Conservation (phyloP, 2,329 filamentous ascomycete genomes). For the Incumbomyces delicatus region DNA sequence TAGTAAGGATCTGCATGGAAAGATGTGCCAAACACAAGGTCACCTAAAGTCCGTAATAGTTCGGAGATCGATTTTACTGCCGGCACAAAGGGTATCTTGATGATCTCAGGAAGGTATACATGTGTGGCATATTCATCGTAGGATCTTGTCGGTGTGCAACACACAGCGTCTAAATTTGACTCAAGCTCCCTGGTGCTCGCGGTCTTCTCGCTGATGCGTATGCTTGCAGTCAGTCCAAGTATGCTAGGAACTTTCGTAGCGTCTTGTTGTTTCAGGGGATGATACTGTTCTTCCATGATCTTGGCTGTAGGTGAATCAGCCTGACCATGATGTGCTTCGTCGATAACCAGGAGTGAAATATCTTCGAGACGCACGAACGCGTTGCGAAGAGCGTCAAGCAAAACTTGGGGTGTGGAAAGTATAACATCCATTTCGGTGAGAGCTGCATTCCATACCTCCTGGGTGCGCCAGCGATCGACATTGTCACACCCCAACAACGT, state of each 20-base stretch:
- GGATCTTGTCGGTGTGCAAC: slow-evolving; percentile 58
- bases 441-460: slow-evolving; percentile 56
- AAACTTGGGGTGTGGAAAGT: slow-evolving; percentile 65
- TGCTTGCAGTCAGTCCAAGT: slow-evolving; percentile 72
- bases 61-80: slow-evolving; percentile 5
- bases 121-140: slow-evolving; percentile 59
- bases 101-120: slow-evolving; percentile 56
- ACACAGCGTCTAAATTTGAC: slow-evolving; percentile 57
- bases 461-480: slow-evolving; percentile 62
- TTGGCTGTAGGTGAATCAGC: slow-evolving; percentile 53
- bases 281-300: slow-evolving; percentile 67
- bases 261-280: slow-evolving; percentile 34
- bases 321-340: slow-evolving; percentile 75
- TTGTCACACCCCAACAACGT: slow-evolving; percentile 59
- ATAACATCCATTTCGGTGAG: slow-evolving; percentile 59
- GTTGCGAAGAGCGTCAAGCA: slow-evolving; percentile 64
- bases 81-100: slow-evolving; percentile 23
- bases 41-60: slow-evolving; percentile 36
- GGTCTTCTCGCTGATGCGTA: slow-evolving; percentile 44
- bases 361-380: slow-evolving; percentile 58
- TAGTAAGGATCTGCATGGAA: slow-evolving; percentile 55
- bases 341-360: slow-evolving; percentile 65
- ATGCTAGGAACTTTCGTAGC: slow-evolving; percentile 49
- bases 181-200: slow-evolving; percentile 46
- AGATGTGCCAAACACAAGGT: slow-evolving; percentile 38